Evolutionary conservation across 495 filamentous ascomycete species (phyloP).

Genomic region (Filosporella fistucella): DNA sequence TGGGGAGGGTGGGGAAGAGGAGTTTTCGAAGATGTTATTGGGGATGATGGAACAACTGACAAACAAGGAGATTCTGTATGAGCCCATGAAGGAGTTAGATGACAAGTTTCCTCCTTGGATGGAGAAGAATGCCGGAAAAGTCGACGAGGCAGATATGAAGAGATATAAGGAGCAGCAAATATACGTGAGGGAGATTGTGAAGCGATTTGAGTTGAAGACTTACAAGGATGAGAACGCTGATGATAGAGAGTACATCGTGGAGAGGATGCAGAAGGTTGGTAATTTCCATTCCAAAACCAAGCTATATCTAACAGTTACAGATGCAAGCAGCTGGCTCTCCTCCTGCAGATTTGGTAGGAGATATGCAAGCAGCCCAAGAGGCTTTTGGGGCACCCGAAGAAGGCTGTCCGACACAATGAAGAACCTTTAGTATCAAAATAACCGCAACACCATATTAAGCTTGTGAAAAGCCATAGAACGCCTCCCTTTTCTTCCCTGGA

Average conservation of each 20-base stretch:
- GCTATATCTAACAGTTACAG: conserved; percentile 29
- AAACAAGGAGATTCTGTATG: conserved; percentile 96
- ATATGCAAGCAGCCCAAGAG: conserved; percentile 76
- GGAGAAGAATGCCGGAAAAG: conserved; percentile 62
- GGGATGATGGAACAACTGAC: conserved; percentile 99
- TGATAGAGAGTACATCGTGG: conserved; percentile 90
- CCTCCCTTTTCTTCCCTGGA: conserved; percentile 5
- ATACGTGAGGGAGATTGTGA: conserved; percentile 83
- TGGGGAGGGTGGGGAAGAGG: conserved; percentile 70
- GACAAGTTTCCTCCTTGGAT: conserved; percentile 90
- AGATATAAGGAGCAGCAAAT: conserved; percentile 77
- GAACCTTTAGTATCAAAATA: conserved; percentile 15
- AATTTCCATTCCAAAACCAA: background rate
- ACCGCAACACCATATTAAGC: conserved; percentile 9
- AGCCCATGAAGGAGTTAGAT: conserved; percentile 95
- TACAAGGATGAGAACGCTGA: conserved; percentile 78
- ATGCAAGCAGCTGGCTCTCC: conserved; percentile 96
- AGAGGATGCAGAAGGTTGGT: conserved; percentile 92
- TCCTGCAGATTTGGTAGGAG: conserved; percentile 83
- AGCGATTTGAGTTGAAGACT: conserved; percentile 72
- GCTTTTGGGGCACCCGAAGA: conserved; percentile 64
- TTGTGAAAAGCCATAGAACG: conserved; percentile 7
- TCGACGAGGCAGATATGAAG: conserved; percentile 63
- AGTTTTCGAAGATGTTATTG: conserved; percentile 87
- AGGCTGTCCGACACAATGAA: conserved; percentile 67